These are phyloP conservation scores for Fusarium devonianum DNA, from an alignment of 2,329 filamentous ascomycete genomes.

Conservation along the genomic window DNA sequence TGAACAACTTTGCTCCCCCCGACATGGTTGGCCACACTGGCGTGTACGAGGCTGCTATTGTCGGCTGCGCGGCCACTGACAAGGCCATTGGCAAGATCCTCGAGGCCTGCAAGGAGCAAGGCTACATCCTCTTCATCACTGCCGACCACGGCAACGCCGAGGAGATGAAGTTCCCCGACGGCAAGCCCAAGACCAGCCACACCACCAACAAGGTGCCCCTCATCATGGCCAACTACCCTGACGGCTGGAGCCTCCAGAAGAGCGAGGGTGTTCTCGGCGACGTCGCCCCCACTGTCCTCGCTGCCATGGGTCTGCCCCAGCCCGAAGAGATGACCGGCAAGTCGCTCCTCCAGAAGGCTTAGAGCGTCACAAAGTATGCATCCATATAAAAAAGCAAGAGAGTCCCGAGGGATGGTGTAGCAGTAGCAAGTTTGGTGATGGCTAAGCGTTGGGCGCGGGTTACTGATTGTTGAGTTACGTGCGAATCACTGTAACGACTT, in stretches of 20 bases:
- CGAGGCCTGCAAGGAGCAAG: slow-evolving; percentile 91
- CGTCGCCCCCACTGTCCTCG: slow-evolving; percentile 92
- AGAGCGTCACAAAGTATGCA: slow-evolving; percentile 33
- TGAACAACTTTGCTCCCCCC: slow-evolving; percentile 99
- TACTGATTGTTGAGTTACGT: slow-evolving; percentile 26
- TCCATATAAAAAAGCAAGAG: slow-evolving; percentile 4
- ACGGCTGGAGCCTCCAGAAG: slow-evolving; percentile 86
- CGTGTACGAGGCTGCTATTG: slow-evolving; percentile 91
- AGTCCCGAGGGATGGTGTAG: slow-evolving; percentile 15
- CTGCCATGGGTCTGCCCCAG: slow-evolving; percentile 87
- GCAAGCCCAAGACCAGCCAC: slow-evolving; percentile 97
- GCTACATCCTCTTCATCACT: slow-evolving; percentile 94
- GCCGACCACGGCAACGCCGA: slow-evolving; percentile 98
- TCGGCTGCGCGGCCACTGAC: slow-evolving; percentile 86
- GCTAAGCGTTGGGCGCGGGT: slow-evolving; percentile 23
- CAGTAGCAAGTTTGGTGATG: slow-evolving; percentile 25
- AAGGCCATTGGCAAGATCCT: slow-evolving; percentile 92
- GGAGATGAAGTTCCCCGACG: slow-evolving; percentile 97
- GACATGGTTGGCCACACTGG: slow-evolving; percentile 99
- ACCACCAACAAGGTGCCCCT: slow-evolving; percentile 98
- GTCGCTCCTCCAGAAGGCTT: slow-evolving; percentile 81
- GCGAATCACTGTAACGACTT: slow-evolving; percentile 23
- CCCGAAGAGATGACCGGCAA: slow-evolving; percentile 91
- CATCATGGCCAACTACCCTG: slow-evolving; percentile 95
- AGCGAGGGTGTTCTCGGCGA: slow-evolving; percentile 91